Base-by-base conservation (phyloP, 1,139 yeast genomes). In the Nakaseomyces glabratus region DNA sequence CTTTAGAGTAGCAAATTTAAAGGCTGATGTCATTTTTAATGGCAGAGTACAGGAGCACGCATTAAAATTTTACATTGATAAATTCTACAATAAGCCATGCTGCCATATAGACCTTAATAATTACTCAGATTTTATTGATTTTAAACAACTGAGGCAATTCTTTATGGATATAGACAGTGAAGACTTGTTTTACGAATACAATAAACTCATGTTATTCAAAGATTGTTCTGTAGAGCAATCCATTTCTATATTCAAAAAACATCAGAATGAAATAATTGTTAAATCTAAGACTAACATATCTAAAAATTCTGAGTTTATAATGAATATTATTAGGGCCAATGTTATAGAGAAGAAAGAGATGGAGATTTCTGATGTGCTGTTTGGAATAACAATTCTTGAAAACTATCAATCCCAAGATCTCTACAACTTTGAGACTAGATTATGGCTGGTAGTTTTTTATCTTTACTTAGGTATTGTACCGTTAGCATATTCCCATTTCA, bases 391-490 rank as follows among this genome's bases (percentile, higher is more conserved):
- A 3, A 21, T 55, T 2, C 30, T 56, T 19, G 59, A 55, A 33
- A 48, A 47, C 15, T 55, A 54, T 37, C 58, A 53, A 38, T 34
- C 15, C 6, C 39, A 44, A 17, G 60, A 54, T 33, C 48, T 47
- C 7, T 42, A 48, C 33, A 55, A 55, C 26, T 54, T 42, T 33
- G 55, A 51, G 13, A 52, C 56, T 10, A 35, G 44, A 7, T 38
- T 49, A 4, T 82, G 93, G 90, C 62, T 86, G 28, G 66, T 82
- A 36, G 69, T 74, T 24, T 55, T 85, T 3, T 82, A 82, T 53
- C 63, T 72, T 11, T 60, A 68, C 24, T 52, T 85, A 8, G 85
- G 86, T 31, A 64, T 76, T 8, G 65, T 65, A 23, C 56, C 69
- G 2, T 55, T 63, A 31, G 76, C 90, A 6, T 37, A 44, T 3